Conservation (phyloP, 108 stramenopile genomes). For the Cyclotella kingstonii region DNA sequence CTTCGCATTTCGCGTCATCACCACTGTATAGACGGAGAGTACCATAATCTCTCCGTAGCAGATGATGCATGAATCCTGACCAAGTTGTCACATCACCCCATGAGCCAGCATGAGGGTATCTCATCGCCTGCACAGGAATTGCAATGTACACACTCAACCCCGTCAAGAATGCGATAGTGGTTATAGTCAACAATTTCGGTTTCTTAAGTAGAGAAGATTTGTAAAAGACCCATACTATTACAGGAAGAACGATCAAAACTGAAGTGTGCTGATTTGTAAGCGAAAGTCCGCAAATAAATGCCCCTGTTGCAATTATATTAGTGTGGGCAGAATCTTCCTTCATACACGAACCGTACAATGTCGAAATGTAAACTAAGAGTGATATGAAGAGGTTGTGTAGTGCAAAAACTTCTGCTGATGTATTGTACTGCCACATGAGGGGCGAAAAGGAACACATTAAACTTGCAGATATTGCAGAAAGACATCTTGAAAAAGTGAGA, state of each 20-base stretch:
- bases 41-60: slow-evolving; percentile 73
- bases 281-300: slow-evolving; percentile 64
- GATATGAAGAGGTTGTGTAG: slow-evolving; percentile 74
- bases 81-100: slow-evolving; percentile 70
- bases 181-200: slow-evolving; percentile 13
- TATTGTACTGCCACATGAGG: slow-evolving; percentile 77
- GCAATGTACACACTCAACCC: slow-evolving; percentile 53
- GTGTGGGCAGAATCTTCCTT: neutral
- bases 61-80: slow-evolving; percentile 61
- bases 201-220: slow-evolving; percentile 20
- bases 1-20: slow-evolving; percentile 24
- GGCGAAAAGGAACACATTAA: slow-evolving; percentile 59
- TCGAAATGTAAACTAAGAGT: slow-evolving; percentile 25
- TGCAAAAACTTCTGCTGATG: slow-evolving; percentile 83
- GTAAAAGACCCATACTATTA: slow-evolving; percentile 35
- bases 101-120: slow-evolving; percentile 53
- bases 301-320: slow-evolving; percentile 33
- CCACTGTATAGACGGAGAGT: slow-evolving; percentile 62
- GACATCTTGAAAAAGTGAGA: neutral
- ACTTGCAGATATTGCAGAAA: slow-evolving; percentile 24
- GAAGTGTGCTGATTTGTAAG: slow-evolving; percentile 83
- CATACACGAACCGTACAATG: slow-evolving; percentile 11
- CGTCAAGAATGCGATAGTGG: slow-evolving; percentile 30
- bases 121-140: slow-evolving; percentile 45
- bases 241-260: slow-evolving; percentile 54